Evolutionary conservation across 2,329 filamentous ascomycete genomes (phyloP).

Genomic region (Clonostachys byssicola): DNA sequence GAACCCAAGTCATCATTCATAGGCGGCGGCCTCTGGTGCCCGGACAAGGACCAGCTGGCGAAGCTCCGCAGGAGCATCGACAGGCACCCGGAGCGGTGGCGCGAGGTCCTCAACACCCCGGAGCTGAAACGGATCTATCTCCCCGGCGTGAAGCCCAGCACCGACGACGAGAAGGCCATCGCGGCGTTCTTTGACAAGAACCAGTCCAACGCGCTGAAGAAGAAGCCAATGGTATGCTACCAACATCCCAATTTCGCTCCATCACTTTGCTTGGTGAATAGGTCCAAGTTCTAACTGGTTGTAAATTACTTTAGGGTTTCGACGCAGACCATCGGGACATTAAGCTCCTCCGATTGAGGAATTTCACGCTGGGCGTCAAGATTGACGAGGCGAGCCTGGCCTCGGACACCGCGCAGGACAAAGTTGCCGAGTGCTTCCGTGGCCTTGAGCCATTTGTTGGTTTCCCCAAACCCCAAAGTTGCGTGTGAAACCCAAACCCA

Average conservation of each 20-base stretch:
- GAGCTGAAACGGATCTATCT: constrained; percentile 63
- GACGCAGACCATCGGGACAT: constrained; percentile 73
- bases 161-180: constrained; percentile 48
- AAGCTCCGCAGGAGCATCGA: constrained; percentile 73
- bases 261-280: background rate
- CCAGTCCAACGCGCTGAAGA: constrained; percentile 73
- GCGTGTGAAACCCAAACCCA: background rate
- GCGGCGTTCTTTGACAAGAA: constrained; percentile 70
- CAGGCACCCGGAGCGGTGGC: constrained; percentile 65
- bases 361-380: constrained; percentile 68
- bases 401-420: constrained; percentile 56
- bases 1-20: constrained; percentile 66
- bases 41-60: constrained; percentile 62
- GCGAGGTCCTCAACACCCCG: constrained; percentile 58
- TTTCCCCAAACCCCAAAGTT: constrained; percentile 11
- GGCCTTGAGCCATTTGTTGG: constrained; percentile 78
- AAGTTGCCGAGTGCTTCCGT: constrained; percentile 59
- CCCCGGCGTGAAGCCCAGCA: constrained; percentile 25
- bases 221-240: constrained; percentile 46
- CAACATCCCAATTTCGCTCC: background rate
- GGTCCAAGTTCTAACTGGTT: no score
- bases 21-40: constrained; percentile 80
- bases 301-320: constrained; percentile 55
- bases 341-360: constrained; percentile 73
- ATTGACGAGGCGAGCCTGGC: constrained; percentile 64